Percentiles rank a stretch among this genome's conserved stretches.
Conservation (phyloP, 106 monocot genomes). For the Dendrobium catenatum region DNA sequence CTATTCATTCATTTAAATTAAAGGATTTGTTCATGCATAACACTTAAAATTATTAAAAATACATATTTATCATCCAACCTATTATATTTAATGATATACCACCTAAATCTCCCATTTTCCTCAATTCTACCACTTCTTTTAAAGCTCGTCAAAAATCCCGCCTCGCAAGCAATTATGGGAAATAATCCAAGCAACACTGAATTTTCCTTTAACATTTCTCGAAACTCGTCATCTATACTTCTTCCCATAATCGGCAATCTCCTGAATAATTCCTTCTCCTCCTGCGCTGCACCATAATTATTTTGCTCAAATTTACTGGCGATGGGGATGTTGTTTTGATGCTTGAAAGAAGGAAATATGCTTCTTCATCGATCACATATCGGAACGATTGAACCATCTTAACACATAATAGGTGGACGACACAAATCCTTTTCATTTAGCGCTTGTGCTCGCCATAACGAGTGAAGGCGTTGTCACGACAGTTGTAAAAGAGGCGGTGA, state of each 20-base stretch:
- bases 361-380: conserved; percentile 8
- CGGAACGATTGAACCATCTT: neutral
- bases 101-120: too few species aligned
- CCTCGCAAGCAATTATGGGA: too few species aligned
- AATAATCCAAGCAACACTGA: too few species aligned
- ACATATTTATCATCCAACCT: too few species aligned
- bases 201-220: conserved; percentile 10
- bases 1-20: too few species aligned
- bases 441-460: conserved; percentile 8
- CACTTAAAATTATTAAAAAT: too few species aligned
- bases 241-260: conserved; percentile 16
- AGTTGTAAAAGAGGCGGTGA: neutral
- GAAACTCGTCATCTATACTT: neutral
- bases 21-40: too few species aligned
- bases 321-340: neutral
- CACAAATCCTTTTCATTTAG: conserved; percentile 14
- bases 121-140: too few species aligned
- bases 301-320: conserved; percentile 20
- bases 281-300: neutral
- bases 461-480: conserved; percentile 1
- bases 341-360: neutral
- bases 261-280: too few species aligned
- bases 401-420: conserved; percentile 6
- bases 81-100: too few species aligned
- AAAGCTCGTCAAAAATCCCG: too few species aligned